Conservation (phyloP, 257 asterid species). For the Verbena officinalis region DNA sequence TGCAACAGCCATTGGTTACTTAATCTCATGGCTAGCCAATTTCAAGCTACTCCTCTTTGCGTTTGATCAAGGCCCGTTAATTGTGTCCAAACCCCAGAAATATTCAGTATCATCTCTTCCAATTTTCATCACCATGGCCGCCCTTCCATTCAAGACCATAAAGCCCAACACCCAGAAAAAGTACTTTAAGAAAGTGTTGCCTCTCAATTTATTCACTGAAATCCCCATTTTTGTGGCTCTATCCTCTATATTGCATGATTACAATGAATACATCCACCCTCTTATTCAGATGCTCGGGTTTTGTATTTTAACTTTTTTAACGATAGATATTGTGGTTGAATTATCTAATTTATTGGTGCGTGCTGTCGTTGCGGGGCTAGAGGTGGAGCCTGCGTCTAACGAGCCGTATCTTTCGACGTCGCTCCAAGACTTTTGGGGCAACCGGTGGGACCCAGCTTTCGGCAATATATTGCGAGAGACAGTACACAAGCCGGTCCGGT, state of each 20-base stretch:
- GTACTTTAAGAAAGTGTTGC: slow-evolving; percentile 20
- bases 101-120: slow-evolving; percentile 39
- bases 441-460: slow-evolving; percentile 67
- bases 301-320: slow-evolving; percentile 38
- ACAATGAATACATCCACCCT: slow-evolving; percentile 3
- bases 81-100: slow-evolving; percentile 27
- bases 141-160: slow-evolving; percentile 51
- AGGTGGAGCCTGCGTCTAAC: slow-evolving; percentile 56
- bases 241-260: neutral
- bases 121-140: slow-evolving; percentile 45
- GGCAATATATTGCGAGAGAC: slow-evolving; percentile 43
- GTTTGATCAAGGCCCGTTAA: slow-evolving; percentile 61
- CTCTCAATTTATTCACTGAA: slow-evolving; percentile 39
- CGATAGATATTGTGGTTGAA: slow-evolving; percentile 42
- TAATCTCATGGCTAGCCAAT: slow-evolving; percentile 58
- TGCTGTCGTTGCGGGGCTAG: slow-evolving; percentile 38
- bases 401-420: slow-evolving; percentile 70
- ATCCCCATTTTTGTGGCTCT: slow-evolving; percentile 28
- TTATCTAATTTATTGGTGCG: slow-evolving; percentile 27
- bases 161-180: neutral
- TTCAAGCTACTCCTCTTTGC: slow-evolving; percentile 63
- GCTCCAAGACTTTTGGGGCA: slow-evolving; percentile 71
- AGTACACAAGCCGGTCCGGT: slow-evolving; percentile 51
- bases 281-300: slow-evolving; percentile 19
- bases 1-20: slow-evolving; percentile 44